These are phyloP conservation scores for Penicillium desertorum DNA, from an alignment of 495 filamentous ascomycete genomes.

Conservation along the genomic window DNA sequence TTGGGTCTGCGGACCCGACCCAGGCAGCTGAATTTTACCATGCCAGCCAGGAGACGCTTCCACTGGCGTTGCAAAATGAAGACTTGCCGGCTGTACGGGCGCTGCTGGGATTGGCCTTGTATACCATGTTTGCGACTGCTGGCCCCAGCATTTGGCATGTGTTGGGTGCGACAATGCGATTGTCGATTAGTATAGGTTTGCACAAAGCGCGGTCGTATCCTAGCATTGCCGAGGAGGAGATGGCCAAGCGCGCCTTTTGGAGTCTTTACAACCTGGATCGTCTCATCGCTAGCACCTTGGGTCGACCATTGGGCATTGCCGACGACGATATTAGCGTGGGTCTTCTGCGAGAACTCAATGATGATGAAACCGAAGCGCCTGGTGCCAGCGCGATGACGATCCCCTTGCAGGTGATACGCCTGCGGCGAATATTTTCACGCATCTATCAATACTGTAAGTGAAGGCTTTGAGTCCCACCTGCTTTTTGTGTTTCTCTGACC, in stretches of 20 bases:
- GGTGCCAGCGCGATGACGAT: conserved; percentile 48
- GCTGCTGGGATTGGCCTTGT: conserved; percentile 49
- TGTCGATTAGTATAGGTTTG: conserved; percentile 50
- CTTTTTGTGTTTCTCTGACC: not conserved
- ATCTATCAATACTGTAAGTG: conserved; percentile 48
- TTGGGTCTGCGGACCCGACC: conserved; percentile 35
- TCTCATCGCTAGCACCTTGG: conserved; percentile 50
- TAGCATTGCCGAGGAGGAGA: conserved; percentile 44
- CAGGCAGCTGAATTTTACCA: conserved; percentile 44
- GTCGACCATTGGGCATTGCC: conserved; percentile 49
- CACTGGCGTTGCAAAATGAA: conserved; percentile 44
- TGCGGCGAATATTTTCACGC: conserved; percentile 50
- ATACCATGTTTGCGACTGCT: conserved; percentile 51
- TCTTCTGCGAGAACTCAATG: conserved; percentile 46
- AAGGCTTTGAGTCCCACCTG: not conserved
- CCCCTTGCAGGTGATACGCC: conserved; percentile 47
- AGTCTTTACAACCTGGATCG: conserved; percentile 54
- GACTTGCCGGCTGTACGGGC: conserved; percentile 46
- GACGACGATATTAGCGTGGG: conserved; percentile 52
- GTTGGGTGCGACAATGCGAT: conserved; percentile 46
- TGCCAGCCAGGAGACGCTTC: conserved; percentile 41
- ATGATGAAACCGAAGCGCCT: conserved; percentile 44
- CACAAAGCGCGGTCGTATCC: conserved; percentile 44
- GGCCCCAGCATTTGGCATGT: conserved; percentile 56
- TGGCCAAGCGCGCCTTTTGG: conserved; percentile 54